These are phyloP conservation scores for Pseudonitzschia pungens DNA, from an alignment of 108 stramenopile species.

Conservation along the genomic window DNA sequence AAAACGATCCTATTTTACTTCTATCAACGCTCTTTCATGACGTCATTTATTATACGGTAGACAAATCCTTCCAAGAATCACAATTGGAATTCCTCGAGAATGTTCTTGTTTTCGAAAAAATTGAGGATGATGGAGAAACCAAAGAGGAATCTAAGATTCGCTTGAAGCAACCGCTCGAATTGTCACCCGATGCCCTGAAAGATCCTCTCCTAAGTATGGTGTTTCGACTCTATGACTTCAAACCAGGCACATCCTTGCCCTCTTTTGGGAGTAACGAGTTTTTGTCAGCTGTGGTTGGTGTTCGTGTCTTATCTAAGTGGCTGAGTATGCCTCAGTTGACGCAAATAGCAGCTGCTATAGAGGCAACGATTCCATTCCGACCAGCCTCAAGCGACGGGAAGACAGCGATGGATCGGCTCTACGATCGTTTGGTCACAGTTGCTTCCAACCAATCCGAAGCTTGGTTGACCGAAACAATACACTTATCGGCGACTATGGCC, in stretches of 20 bases:
- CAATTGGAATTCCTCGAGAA: conserved; percentile 42
- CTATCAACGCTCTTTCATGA: conserved; percentile 65
- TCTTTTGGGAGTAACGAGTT: conserved; percentile 59
- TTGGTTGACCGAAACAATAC: conserved; percentile 40
- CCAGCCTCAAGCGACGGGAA: conserved; percentile 28
- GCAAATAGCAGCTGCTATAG: conserved; percentile 55
- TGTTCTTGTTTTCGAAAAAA: conserved; percentile 20
- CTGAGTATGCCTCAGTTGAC: conserved; percentile 35
- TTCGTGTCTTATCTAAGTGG: conserved; percentile 37
- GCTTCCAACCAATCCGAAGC: conserved; percentile 39
- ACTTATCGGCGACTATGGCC: conserved; percentile 41
- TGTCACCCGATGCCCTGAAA: conserved; percentile 10
- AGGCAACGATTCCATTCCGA: conserved; percentile 73
- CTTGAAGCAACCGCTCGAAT: conserved; percentile 2
- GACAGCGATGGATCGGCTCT: conserved; percentile 51
- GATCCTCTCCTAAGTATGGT: conserved; percentile 27
- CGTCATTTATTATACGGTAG: conserved; percentile 56
- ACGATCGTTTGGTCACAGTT: conserved; percentile 29
- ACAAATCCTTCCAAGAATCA: conserved; percentile 37
- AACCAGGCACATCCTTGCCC: conserved; percentile 25
- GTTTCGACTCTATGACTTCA: conserved; percentile 20
- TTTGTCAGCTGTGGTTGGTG: conserved; percentile 51
- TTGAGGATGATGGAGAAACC: neutral
- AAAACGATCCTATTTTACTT: conserved; percentile 44
- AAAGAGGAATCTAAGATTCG: neutral